Base-by-base conservation (phyloP, 768 basidiomycete species). In the Agrocybe chaxingu region DNA sequence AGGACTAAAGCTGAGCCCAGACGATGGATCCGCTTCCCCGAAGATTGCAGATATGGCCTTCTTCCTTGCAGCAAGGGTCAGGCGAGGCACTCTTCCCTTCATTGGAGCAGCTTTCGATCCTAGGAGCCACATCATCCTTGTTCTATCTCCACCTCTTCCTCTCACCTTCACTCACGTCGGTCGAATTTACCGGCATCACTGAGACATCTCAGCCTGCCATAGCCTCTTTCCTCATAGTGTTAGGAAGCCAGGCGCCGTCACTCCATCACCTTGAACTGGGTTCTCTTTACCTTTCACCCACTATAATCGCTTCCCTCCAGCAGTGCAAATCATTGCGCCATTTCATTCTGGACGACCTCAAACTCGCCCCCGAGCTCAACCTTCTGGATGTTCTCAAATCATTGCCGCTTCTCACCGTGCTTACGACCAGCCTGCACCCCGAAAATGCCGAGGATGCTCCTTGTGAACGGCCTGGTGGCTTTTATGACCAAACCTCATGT, bases 101-200 rank as follows among this genome's bases (percentile, higher is more conserved):
- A 1, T 36, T 51, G 34, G n/a, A 45, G 19, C 30, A 13, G 19
- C 50, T 51, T 29, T 13, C 7, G 31, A 10, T 51, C 16, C 18
- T 45, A 18, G n/a, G 18, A 7, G 50, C 34, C 4, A 35, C 36
- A 16, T 6, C 33, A 32, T 18, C 43, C 7, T 31, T 51, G 13
- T 5, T 13, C 8, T 45, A 45, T 42, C 43, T 64, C 10, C 59
- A 54, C 44, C 46, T 64, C 2, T 62, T 62, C 51, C 32, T 62
- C 19, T 44, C 59, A 0, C 59, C 61, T 1, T 59, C 59, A 2
- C 53, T 64, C 18, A 52, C 53, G 34, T 31, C 48, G 2, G 34
- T 64, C 10, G 53, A 59, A 43, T 57, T 62, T 30, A 37, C 42
- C 12, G 50, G 52, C 29, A 61, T 62, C 16, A 57, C 19, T 6